Percentiles rank a stretch among this genome's conserved stretches.
Conservation (phyloP, 1,284 basidiomycete species). For the Anthracocystis setariae region DNA sequence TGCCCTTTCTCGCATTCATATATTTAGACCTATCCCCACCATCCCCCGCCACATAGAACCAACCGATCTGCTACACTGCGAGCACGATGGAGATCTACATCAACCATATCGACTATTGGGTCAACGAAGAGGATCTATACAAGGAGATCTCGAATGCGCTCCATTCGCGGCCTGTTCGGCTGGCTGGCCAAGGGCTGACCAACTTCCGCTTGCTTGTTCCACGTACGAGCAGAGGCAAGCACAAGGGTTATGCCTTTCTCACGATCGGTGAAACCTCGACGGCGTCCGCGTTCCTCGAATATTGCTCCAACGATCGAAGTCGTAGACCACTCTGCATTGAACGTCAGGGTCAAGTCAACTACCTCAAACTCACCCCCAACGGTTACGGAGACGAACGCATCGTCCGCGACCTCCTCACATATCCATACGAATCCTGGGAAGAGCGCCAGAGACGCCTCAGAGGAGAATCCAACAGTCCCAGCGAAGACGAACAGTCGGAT, state of each 20-base stretch:
- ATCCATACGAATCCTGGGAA: conserved; percentile 21
- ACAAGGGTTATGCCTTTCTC: conserved; percentile 24
- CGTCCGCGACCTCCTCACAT: conserved; percentile 11
- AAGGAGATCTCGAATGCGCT: conserved; percentile 21
- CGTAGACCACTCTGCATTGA: conserved; percentile 10
- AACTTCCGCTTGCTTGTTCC: conserved; percentile 28
- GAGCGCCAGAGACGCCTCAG: conserved; percentile 9
- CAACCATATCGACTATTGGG: conserved; percentile 26
- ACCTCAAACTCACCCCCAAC: conserved; percentile 23
- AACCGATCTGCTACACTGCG: too few relatives aligned
- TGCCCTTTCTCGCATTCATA: too few relatives aligned
- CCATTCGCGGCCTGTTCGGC: conserved; percentile 22
- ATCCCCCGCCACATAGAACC: too few relatives aligned
- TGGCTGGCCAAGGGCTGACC: conserved; percentile 10
- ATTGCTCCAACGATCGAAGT: conserved; percentile 9
- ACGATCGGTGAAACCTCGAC: conserved; percentile 35
- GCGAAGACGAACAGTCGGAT: conserved; percentile 6
- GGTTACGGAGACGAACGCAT: conserved; percentile 15
- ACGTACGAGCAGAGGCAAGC: background rate
- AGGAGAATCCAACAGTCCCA: conserved; percentile 3
- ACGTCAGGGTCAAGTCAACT: conserved; percentile 9
- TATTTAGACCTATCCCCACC: too few relatives aligned
- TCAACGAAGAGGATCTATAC: conserved; percentile 36
- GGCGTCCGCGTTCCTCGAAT: conserved; percentile 18
- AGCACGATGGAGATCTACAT: conserved; percentile 30